Conservation (phyloP, 176 grass and related monocot species). For the Chrysopogon serrulatus region DNA sequence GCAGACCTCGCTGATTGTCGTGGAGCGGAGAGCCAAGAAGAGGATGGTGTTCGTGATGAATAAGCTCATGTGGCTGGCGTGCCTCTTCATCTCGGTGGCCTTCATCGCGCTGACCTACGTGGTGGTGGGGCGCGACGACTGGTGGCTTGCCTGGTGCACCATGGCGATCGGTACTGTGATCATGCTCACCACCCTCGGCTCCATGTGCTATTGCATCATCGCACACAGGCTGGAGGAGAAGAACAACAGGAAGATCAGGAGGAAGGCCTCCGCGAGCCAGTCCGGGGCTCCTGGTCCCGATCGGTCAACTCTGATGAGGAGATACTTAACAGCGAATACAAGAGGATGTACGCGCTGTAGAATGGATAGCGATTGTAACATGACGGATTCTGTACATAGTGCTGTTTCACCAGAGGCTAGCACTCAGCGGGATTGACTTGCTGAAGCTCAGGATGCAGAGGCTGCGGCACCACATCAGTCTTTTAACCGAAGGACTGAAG, state of each 20-base stretch:
- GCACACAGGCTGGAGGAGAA: slow-evolving; percentile 73
- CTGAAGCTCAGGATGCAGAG: background rate
- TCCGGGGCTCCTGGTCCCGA: slow-evolving; percentile 57
- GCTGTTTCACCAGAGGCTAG: slow-evolving; percentile 4
- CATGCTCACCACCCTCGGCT: slow-evolving; percentile 80
- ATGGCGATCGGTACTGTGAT: slow-evolving; percentile 78
- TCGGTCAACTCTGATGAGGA: slow-evolving; percentile 62
- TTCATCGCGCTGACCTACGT: slow-evolving; percentile 88
- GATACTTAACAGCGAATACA: slow-evolving; percentile 76
- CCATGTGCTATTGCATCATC: slow-evolving; percentile 87
- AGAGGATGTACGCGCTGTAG: slow-evolving; percentile 86
- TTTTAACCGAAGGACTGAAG: background rate
- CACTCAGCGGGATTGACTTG: background rate
- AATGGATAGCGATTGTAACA: background rate
- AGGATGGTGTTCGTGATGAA: slow-evolving; percentile 97
- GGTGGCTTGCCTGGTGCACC: slow-evolving; percentile 93
- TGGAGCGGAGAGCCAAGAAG: slow-evolving; percentile 85
- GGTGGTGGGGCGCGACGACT: slow-evolving; percentile 51
- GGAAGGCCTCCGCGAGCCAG: slow-evolving; percentile 49
- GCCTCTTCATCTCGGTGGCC: slow-evolving; percentile 71
- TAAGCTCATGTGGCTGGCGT: slow-evolving; percentile 95
- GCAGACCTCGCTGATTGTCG: slow-evolving; percentile 88
- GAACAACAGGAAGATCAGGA: slow-evolving; percentile 65
- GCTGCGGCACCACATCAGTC: background rate
- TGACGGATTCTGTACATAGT: slow-evolving; percentile 16